phyloP scores from a whole-genome alignment of 2,329 filamentous ascomycete genomes.

The Penicillium digitatum region DNA sequence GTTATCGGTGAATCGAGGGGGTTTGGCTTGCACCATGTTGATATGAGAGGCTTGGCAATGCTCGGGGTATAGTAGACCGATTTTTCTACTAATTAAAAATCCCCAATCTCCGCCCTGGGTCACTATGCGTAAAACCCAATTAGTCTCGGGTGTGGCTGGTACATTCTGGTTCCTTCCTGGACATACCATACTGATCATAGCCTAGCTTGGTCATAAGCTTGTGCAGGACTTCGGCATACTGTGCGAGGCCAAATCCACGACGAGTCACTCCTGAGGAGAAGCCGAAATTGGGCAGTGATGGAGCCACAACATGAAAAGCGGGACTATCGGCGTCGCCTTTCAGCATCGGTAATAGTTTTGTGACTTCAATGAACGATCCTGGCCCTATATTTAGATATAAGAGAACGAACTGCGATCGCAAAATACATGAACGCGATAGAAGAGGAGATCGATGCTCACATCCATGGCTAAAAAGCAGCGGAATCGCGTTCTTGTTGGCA shows the following conservation, averaged over 20 bases:
- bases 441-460: constrained; percentile 42
- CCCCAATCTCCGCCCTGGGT: constrained; percentile 70
- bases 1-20: constrained; percentile 50
- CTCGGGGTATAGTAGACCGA: constrained; percentile 58
- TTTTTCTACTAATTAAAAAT: constrained; percentile 57
- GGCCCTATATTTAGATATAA: constrained; percentile 44
- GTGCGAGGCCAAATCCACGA: constrained; percentile 54
- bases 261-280: constrained; percentile 47
- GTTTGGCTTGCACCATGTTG: constrained; percentile 52
- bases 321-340: constrained; percentile 36
- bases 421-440: background rate
- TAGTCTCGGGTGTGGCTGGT: background rate
- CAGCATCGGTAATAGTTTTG: constrained; percentile 45
- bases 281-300: constrained; percentile 54
- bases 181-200: constrained; percentile 55
- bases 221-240: constrained; percentile 63
- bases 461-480: constrained; percentile 65
- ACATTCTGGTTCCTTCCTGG: background rate
- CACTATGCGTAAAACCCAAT: constrained; percentile 15
- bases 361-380: constrained; percentile 60
- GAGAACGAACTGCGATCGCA: background rate
- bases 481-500: constrained; percentile 53
- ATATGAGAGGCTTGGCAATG: constrained; percentile 59
- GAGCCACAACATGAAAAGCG: constrained; percentile 53
- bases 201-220: constrained; percentile 66